Evolutionary conservation across 2,329 filamentous ascomycete genomes (phyloP).

Genomic region (Dothideomycetes sp.): DNA sequence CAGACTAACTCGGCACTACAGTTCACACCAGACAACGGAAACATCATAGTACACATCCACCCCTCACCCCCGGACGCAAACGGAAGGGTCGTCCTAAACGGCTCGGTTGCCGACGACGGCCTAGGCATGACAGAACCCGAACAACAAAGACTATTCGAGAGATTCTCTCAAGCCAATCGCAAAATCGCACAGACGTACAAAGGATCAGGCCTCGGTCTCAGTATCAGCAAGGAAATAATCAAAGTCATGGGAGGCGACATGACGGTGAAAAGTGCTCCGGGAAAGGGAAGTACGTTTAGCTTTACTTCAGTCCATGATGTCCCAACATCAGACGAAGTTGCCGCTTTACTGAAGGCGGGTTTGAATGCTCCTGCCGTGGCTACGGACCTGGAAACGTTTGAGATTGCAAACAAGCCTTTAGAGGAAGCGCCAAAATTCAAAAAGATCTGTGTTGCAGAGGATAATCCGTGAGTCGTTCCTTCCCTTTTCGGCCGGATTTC

Average conservation of each 20-base stretch:
- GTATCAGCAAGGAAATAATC: constrained; percentile 13
- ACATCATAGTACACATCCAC: constrained; percentile 6
- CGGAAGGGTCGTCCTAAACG: constrained; percentile 2
- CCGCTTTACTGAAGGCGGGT: not conserved
- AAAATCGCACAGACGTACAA: constrained; percentile 14
- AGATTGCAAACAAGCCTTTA: not conserved
- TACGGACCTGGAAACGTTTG: constrained; percentile 3
- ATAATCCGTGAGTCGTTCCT: constrained; percentile 10
- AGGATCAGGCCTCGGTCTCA: constrained; percentile 12
- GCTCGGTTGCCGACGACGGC: constrained; percentile 12
- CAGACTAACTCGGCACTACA: no score
- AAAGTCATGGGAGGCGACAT: constrained; percentile 11
- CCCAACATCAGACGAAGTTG: constrained; percentile 6
- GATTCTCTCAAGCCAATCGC: constrained; percentile 14
- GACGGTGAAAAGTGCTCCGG: constrained; percentile 13
- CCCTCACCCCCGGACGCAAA: not conserved
- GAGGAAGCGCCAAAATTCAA: constrained; percentile 1
- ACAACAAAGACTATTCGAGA: constrained; percentile 11
- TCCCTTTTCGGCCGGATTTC: not conserved
- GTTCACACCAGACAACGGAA: constrained; percentile 13
- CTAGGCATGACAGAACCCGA: constrained; percentile 14
- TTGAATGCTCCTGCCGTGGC: not conserved
- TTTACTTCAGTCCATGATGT: constrained; percentile 10
- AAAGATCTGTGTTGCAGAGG: constrained; percentile 12
- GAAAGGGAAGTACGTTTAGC: constrained; percentile 13